Conservation (phyloP, 148 eudicot species). For the Fallopia convolvulus region DNA sequence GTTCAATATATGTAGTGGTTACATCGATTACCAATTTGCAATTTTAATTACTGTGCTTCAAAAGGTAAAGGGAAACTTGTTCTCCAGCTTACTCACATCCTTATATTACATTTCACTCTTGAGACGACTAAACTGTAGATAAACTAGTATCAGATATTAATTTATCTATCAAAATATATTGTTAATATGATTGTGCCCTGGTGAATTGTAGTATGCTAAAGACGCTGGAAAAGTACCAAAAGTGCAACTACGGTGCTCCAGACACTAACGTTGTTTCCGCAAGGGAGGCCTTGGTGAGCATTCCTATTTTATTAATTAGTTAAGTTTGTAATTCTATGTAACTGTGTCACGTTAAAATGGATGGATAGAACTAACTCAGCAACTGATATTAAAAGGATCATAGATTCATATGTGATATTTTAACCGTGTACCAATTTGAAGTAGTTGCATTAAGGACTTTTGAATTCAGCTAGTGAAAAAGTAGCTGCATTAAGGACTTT, state of each 20-base stretch:
- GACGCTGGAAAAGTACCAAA: conserved; percentile 92
- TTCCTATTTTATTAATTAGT: too few relatives aligned
- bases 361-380: not conserved
- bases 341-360: not conserved
- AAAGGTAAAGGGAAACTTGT: not conserved
- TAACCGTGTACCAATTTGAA: not conserved
- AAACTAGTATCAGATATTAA: not conserved
- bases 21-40: too few relatives aligned
- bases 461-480: not conserved
- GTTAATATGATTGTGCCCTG: not conserved
- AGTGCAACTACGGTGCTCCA: conserved; percentile 94
- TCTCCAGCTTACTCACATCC: not conserved
- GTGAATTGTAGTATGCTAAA: conserved; percentile 65
- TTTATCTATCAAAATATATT: not conserved
- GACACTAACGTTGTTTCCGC: conserved; percentile 58
- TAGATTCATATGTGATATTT: not conserved
- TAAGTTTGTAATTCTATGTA: not conserved
- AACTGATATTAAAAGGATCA: not conserved
- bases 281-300: conserved; percentile 77
- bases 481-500: not conserved
- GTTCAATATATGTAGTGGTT: too few relatives aligned
- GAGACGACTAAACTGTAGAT: not conserved
- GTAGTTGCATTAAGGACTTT: not conserved
- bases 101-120: not conserved
- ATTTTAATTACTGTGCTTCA: not conserved